Evolutionary conservation across 1,139 yeast species (phyloP).

Genomic region (Insectozyma bohioensis): DNA sequence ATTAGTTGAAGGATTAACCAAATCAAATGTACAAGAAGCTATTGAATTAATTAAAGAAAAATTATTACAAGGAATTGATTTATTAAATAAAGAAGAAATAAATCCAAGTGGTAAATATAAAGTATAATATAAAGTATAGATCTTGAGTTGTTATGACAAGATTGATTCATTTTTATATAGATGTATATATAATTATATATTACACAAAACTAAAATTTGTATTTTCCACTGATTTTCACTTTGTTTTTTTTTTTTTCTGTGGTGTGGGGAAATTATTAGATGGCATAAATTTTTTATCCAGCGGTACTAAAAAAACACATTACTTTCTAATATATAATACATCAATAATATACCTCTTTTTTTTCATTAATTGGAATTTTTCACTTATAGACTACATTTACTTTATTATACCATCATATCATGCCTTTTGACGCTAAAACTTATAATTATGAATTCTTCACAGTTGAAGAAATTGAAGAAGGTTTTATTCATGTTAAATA

Average conservation of each 20-base stretch:
- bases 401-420: constrained; percentile 1
- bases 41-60: constrained; percentile 59
- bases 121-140: too few relatives aligned
- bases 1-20: constrained; percentile 75
- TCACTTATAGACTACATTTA: too few relatives aligned
- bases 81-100: constrained; percentile 41
- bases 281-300: not conserved
- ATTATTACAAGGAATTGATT: constrained; percentile 60
- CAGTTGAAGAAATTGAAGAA: constrained; percentile 40
- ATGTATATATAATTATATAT: too few relatives aligned
- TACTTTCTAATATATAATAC: too few relatives aligned
- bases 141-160: too few relatives aligned
- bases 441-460: constrained; percentile 37
- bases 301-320: not conserved
- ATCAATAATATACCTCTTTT: constrained; percentile 1
- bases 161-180: too few relatives aligned
- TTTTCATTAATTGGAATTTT: too few relatives aligned
- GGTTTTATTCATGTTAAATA: constrained; percentile 61
- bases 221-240: too few relatives aligned
- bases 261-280: too few relatives aligned
- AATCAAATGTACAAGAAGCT: constrained; percentile 63
- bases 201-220: too few relatives aligned
- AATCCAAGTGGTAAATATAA: constrained; percentile 32
- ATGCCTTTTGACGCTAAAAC: constrained; percentile 27
- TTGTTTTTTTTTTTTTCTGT: too few relatives aligned